phyloP scores from a whole-genome alignment of 2,329 filamentous ascomycete genomes.

The Chalara sp. region DNA sequence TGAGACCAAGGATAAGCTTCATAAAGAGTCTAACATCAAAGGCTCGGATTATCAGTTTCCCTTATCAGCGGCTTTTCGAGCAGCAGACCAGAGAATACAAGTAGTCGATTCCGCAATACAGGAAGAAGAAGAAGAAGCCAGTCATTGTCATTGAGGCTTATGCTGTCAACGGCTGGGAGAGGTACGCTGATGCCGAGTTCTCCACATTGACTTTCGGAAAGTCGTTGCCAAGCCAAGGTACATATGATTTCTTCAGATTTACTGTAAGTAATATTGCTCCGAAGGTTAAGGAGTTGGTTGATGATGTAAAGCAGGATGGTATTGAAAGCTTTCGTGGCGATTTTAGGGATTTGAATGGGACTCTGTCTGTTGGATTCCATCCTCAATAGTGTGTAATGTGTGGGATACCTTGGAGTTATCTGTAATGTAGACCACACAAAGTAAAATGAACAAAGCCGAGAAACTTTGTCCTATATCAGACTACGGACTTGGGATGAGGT shows the following conservation, averaged over 20 bases:
- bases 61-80: constrained; percentile 38
- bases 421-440: too few species aligned
- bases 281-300: not conserved
- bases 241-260: not conserved
- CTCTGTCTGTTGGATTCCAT: too few species aligned
- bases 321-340: not conserved
- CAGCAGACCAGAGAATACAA: constrained; percentile 37
- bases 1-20: constrained; percentile 29
- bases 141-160: constrained; percentile 55
- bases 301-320: not conserved
- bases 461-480: too few species aligned
- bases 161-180: constrained; percentile 50
- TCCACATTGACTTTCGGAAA: constrained; percentile 50
- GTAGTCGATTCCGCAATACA: constrained; percentile 36
- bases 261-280: not conserved
- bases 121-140: constrained; percentile 29
- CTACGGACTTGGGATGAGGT: too few species aligned
- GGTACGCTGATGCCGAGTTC: constrained; percentile 50
- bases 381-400: too few species aligned
- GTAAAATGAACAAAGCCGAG: too few species aligned
- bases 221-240: not conserved
- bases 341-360: constrained; percentile 1
- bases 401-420: too few species aligned
- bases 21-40: constrained; percentile 31
- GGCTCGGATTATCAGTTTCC: constrained; percentile 37